These are phyloP conservation scores for Poteriospumella lacustris DNA, from an alignment of 108 stramenopile species.

Conservation along the genomic window DNA sequence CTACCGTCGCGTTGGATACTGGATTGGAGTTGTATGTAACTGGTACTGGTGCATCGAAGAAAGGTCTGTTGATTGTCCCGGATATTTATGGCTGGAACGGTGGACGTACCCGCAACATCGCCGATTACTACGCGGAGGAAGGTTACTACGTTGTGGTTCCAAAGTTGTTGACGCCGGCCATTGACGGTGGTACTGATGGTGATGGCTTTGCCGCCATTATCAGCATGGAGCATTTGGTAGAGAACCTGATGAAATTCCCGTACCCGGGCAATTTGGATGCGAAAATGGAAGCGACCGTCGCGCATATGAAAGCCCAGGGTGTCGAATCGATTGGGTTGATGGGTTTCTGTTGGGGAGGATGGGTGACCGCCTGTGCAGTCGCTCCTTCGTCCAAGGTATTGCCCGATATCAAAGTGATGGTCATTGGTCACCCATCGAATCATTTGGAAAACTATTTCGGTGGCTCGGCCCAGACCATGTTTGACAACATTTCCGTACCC, in stretches of 20 bases:
- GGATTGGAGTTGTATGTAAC: too few relatives aligned
- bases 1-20: too few relatives aligned
- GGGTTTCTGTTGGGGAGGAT: conserved; percentile 2
- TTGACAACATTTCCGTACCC: too few relatives aligned
- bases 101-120: neutral
- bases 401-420: too few relatives aligned
- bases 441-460: too few relatives aligned
- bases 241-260: neutral
- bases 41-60: too few relatives aligned
- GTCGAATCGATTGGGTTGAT: neutral
- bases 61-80: too few relatives aligned
- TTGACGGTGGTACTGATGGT: neutral
- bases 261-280: neutral
- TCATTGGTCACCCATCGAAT: too few relatives aligned
- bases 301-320: neutral
- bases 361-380: too few relatives aligned
- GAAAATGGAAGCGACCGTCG: neutral
- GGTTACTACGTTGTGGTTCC: neutral
- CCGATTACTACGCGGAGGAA: neutral
- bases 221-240: neutral
- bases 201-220: neutral
- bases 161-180: neutral
- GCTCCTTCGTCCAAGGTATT: too few relatives aligned
- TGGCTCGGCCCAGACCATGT: too few relatives aligned
- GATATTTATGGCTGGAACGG: neutral